Evolutionary conservation across 2,329 filamentous ascomycete species (phyloP).

Genomic region (Trematosphaeria pertusa): DNA sequence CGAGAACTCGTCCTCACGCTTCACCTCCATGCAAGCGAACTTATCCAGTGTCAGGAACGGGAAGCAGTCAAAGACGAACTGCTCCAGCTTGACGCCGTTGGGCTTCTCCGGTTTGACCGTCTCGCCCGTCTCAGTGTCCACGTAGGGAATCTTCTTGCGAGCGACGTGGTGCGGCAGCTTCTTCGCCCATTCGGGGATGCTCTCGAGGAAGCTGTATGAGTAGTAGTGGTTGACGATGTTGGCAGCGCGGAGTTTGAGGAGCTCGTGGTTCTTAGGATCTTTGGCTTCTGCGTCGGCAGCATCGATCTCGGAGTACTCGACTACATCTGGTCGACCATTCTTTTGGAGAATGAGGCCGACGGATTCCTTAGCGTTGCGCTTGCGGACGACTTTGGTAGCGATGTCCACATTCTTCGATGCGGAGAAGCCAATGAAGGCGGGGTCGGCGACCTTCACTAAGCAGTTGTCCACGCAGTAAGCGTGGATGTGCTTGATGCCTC

Average conservation of each 20-base stretch:
- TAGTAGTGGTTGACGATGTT: constrained; percentile 99
- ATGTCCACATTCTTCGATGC: constrained; percentile 90
- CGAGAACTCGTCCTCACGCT: constrained; percentile 96
- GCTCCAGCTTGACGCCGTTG: constrained; percentile 98
- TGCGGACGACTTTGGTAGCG: constrained; percentile 98
- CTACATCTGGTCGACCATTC: constrained; percentile 95
- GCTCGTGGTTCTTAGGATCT: constrained; percentile 77
- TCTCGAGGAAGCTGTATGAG: constrained; percentile 89
- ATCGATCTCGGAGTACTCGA: constrained; percentile 98
- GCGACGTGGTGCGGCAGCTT: constrained; percentile 94
- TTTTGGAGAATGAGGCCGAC: constrained; percentile 94
- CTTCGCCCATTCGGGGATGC: constrained; percentile 84
- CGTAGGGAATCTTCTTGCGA: constrained; percentile 95
- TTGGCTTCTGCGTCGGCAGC: constrained; percentile 84
- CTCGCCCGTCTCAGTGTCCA: constrained; percentile 78
- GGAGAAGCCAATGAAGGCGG: constrained; percentile 92
- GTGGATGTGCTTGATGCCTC: constrained; percentile 93
- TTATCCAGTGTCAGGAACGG: constrained; percentile 83
- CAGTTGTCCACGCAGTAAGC: constrained; percentile 99
- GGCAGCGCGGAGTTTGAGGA: constrained; percentile 95
- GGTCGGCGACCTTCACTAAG: constrained; percentile 97
- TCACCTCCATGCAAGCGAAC: constrained; percentile 96
- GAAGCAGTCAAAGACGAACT: constrained; percentile 99
- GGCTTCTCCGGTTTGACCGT: constrained; percentile 90
- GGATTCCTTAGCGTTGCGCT: constrained; percentile 94